A percentile compares a stretch with the other conserved stretches of the same genome.
Evolutionary conservation across 169 alveolate genomes (phyloP).

Genomic region (Eimeria nieschulzi): DNA sequence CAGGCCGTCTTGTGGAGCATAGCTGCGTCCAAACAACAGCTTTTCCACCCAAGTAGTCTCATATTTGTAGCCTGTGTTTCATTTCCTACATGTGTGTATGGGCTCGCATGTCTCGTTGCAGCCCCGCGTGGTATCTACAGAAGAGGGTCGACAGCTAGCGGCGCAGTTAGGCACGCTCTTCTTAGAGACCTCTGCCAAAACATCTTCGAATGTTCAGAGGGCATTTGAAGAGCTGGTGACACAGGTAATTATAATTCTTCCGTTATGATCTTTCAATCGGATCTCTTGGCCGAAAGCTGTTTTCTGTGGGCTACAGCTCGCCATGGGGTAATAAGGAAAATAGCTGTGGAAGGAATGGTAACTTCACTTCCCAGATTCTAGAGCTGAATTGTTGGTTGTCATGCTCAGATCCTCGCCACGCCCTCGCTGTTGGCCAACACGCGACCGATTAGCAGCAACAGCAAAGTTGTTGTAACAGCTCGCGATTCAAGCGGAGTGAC

Average conservation of each 20-base stretch:
- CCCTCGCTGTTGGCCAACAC: slow-evolving; percentile 56
- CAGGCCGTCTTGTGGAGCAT: no score
- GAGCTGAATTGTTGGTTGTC: neutral
- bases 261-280: neutral
- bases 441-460: slow-evolving; percentile 3
- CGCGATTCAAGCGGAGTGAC: neutral
- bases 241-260: neutral
- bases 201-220: slow-evolving; percentile 8
- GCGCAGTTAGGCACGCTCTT: slow-evolving; percentile 47
- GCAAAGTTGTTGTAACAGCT: neutral
- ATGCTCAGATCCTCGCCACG: slow-evolving; percentile 27
- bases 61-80: no score
- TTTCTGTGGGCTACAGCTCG: neutral
- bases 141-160: slow-evolving; percentile 33
- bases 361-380: neutral
- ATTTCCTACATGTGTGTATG: no score
- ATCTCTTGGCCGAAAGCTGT: neutral
- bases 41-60: no score
- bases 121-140: neutral
- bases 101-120: neutral
- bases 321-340: neutral
- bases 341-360: neutral
- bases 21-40: no score
- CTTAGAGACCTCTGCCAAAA: slow-evolving; percentile 58
- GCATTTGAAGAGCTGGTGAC: slow-evolving; percentile 59